Evolutionary conservation across 352 stramenopile species (phyloP).

Genomic region (Pythium chondricola): DNA sequence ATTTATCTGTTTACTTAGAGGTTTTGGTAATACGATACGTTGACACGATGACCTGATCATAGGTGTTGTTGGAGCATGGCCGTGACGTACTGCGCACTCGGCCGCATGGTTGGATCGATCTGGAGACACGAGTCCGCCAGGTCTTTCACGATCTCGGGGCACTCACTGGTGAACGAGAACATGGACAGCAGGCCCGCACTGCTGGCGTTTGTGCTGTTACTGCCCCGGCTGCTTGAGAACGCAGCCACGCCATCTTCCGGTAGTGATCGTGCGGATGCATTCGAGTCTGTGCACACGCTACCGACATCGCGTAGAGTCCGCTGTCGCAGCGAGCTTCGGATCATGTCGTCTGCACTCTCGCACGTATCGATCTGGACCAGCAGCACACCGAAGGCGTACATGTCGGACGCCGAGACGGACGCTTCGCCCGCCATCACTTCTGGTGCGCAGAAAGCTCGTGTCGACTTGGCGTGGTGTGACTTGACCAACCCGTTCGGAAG

Average conservation of each 20-base stretch:
- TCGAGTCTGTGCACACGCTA: slow-evolving; percentile 22
- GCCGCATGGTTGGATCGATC: slow-evolving; percentile 60
- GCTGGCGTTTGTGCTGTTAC: slow-evolving; percentile 12
- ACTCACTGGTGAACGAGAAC: slow-evolving; percentile 71
- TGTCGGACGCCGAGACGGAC: slow-evolving; percentile 18
- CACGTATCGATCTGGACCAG: slow-evolving; percentile 23
- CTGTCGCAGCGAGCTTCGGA: slow-evolving; percentile 46
- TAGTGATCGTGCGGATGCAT: slow-evolving; percentile 20
- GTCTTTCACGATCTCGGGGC: slow-evolving; percentile 43
- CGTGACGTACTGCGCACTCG: slow-evolving; percentile 65
- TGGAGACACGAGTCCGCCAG: slow-evolving; percentile 61
- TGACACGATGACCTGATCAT: too few relatives aligned
- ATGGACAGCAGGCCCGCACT: slow-evolving; percentile 42
- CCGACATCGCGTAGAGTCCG: slow-evolving; percentile 28
- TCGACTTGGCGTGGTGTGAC: slow-evolving; percentile 11
- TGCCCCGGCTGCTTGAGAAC: slow-evolving; percentile 3
- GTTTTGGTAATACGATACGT: too few relatives aligned
- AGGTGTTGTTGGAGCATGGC: slow-evolving; percentile 49
- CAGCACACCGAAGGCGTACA: slow-evolving; percentile 32
- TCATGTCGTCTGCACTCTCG: slow-evolving; percentile 56
- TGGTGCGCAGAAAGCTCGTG: slow-evolving; percentile 18
- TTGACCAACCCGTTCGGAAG: slow-evolving; percentile 31
- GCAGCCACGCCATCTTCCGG: slow-evolving; percentile 1
- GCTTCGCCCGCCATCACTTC: slow-evolving; percentile 19
- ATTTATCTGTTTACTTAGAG: too few relatives aligned